Evolutionary conservation across 352 stramenopile genomes (phyloP).

Genomic region (Thalassiosira pacifica): DNA sequence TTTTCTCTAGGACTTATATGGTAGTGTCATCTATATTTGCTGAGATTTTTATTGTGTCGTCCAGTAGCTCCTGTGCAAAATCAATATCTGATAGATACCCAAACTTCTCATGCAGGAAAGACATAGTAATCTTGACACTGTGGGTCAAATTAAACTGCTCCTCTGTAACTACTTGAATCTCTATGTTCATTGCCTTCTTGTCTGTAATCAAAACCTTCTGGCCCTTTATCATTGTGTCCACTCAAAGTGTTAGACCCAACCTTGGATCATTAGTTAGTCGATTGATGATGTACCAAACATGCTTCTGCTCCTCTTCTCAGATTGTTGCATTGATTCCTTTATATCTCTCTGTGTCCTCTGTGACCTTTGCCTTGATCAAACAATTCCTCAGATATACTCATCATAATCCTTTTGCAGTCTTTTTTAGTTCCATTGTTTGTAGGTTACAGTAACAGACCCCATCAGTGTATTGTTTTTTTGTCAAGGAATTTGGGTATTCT

Average conservation of each 20-base stretch:
- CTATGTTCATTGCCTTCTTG: background rate
- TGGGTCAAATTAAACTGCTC: background rate
- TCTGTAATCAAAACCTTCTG: background rate
- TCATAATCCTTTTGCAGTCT: background rate
- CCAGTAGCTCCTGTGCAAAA: slow-evolving; percentile 15
- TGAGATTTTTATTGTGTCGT: slow-evolving; percentile 5
- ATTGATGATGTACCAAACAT: background rate
- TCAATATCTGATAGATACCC: slow-evolving; percentile 24
- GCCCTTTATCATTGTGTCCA: background rate
- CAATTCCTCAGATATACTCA: background rate
- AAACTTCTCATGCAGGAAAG: no score
- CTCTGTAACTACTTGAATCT: background rate
- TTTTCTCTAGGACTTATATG: background rate
- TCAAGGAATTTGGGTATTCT: background rate
- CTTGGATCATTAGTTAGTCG: background rate
- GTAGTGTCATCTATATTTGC: slow-evolving; percentile 23
- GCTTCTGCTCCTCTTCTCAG: background rate
- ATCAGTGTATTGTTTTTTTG: background rate
- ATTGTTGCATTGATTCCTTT: background rate
- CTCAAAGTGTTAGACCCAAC: background rate
- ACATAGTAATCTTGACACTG: no score
- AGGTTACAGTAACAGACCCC: no score
- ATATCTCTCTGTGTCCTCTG: background rate
- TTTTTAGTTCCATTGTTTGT: background rate
- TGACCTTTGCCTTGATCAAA: background rate